Percentiles rank a stretch among this genome's conserved stretches.
phyloP scores from a whole-genome alignment of 305 asterid genomes.

The Nicotiana rustica region DNA sequence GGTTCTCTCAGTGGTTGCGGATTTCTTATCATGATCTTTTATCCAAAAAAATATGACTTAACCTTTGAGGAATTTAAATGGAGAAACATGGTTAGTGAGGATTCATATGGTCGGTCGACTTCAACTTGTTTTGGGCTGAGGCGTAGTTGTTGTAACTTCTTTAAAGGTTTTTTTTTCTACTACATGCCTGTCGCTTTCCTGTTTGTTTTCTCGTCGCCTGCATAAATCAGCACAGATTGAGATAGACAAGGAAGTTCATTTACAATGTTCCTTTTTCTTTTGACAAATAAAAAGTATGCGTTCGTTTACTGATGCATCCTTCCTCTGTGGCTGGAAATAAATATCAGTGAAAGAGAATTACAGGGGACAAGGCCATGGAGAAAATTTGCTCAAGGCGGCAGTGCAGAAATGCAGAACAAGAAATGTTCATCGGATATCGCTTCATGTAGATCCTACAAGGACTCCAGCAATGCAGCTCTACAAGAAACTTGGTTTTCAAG shows the following conservation, averaged over 20 bases:
- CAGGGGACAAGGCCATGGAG: constrained; percentile 78
- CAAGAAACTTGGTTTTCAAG: constrained; percentile 77
- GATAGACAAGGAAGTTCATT: neutral
- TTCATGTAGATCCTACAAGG: constrained; percentile 89
- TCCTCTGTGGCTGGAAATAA: constrained; percentile 31
- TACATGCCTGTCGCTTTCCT: neutral
- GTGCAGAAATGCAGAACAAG: constrained; percentile 76
- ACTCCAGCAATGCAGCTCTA: constrained; percentile 72
- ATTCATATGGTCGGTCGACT: too few species aligned
- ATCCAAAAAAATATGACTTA: neutral
- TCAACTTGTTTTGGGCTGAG: too few species aligned
- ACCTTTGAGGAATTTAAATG: too few species aligned
- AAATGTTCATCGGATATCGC: constrained; percentile 70
- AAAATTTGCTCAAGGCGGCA: constrained; percentile 75
- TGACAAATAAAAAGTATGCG: neutral
- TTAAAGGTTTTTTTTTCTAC: neutral
- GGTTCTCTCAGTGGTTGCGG: neutral
- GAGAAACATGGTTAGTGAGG: too few species aligned
- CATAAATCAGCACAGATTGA: neutral
- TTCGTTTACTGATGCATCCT: neutral
- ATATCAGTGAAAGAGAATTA: constrained; percentile 69
- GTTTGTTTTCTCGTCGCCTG: neutral
- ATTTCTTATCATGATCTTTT: neutral
- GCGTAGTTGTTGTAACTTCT: too few species aligned
- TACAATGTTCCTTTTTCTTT: neutral